These are phyloP conservation scores for Parafenestella ontariensis DNA, from an alignment of 2,329 filamentous ascomycete species.

Conservation along the genomic window DNA sequence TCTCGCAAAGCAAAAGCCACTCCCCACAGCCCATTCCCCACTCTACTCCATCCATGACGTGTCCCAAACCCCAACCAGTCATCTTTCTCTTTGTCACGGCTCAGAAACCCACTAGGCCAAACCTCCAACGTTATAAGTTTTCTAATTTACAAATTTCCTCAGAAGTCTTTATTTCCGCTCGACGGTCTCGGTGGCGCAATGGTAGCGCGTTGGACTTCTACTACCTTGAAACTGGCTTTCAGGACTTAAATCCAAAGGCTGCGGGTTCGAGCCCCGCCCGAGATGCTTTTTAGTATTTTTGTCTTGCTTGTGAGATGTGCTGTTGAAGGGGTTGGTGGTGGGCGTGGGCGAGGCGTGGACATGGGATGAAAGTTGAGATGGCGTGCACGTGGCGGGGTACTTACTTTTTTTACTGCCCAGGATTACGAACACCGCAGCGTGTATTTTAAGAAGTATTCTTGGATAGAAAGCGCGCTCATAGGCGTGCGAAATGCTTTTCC, in stretches of 20 bases:
- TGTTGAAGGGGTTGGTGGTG: not conserved
- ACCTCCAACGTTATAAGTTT: not conserved
- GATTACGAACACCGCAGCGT: no score
- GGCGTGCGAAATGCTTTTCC: constrained; percentile 11
- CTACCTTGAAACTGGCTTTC: constrained; percentile 3
- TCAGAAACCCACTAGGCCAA: no score
- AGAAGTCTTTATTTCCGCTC: constrained; percentile 32
- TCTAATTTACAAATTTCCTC: constrained; percentile 6
- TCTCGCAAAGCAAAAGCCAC: no score
- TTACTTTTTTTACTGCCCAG: no score
- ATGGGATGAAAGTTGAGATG: not conserved
- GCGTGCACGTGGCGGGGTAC: not conserved
- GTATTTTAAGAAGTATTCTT: no score
- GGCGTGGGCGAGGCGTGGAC: not conserved
- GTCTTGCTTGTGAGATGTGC: constrained; percentile 4
- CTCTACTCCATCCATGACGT: no score
- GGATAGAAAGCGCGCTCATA: not conserved
- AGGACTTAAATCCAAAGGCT: constrained; percentile 35
- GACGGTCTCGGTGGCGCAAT: constrained; percentile 41
- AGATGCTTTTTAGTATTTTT: constrained; percentile 31
- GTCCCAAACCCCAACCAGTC: no score
- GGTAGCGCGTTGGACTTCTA: constrained; percentile 46
- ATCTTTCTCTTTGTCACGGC: no score
- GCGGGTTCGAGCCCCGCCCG: constrained; percentile 44
- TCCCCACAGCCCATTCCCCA: no score